These are phyloP conservation scores for Metschnikowia orientalis DNA, from an alignment of 805 yeast species.

Conservation along the genomic window DNA sequence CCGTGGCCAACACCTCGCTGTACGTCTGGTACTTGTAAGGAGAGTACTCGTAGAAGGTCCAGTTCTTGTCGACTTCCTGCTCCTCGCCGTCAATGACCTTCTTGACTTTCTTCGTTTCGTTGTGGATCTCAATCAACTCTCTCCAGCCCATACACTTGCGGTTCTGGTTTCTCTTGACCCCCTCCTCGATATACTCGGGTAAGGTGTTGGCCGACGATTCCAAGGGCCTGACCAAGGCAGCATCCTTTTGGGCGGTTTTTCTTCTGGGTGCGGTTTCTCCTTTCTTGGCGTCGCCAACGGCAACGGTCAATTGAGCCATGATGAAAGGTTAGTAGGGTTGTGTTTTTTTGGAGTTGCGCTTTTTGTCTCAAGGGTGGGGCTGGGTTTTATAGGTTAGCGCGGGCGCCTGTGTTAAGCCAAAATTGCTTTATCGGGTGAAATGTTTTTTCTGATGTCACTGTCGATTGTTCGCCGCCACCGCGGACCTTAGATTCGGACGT, in stretches of 20 bases:
- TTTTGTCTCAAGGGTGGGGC: slow-evolving; percentile 2
- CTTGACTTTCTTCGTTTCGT: slow-evolving; percentile 67
- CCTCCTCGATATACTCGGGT: slow-evolving; percentile 63
- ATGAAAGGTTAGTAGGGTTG: background rate
- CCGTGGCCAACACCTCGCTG: slow-evolving; percentile 47
- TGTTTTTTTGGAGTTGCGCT: too few relatives aligned
- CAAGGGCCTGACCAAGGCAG: slow-evolving; percentile 53
- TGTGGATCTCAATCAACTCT: slow-evolving; percentile 66
- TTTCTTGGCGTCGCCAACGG: slow-evolving; percentile 65
- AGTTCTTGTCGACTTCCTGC: slow-evolving; percentile 69
- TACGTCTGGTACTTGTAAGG: slow-evolving; percentile 65
- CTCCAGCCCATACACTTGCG: slow-evolving; percentile 72
- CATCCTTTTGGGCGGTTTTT: slow-evolving; percentile 48
- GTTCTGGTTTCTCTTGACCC: slow-evolving; percentile 52
- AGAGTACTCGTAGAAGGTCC: slow-evolving; percentile 80
- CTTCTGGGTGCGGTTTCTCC: slow-evolving; percentile 86
- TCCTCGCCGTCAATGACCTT: slow-evolving; percentile 77
- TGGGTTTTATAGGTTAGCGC: too few relatives aligned
- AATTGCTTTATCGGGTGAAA: too few relatives aligned
- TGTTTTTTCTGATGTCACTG: too few relatives aligned
- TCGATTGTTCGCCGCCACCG: too few relatives aligned
- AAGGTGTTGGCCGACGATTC: slow-evolving; percentile 64
- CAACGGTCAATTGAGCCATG: slow-evolving; percentile 40
- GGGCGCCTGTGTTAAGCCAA: too few relatives aligned
- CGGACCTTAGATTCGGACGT: too few relatives aligned